Percentiles rank a stretch among this genome's conserved stretches.
Conservation (phyloP, 148 eudicot genomes). For the Fallopia convolvulus region DNA sequence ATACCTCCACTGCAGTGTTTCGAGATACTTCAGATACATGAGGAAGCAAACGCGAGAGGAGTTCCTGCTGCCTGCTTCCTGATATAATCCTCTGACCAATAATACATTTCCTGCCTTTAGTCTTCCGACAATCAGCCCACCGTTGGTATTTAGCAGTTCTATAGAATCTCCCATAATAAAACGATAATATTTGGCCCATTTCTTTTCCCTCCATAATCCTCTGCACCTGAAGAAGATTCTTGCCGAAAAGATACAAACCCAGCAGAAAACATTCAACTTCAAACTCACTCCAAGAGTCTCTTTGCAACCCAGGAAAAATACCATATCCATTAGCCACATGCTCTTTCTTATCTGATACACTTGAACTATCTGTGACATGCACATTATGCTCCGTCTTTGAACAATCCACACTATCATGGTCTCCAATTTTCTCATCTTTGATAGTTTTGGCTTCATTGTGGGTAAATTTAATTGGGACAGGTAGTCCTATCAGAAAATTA, state of each 20-base stretch:
- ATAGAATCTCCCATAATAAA: conserved; percentile 46
- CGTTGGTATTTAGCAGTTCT: conserved; percentile 29
- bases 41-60: conserved; percentile 40
- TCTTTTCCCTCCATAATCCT: conserved; percentile 22
- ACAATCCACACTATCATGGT: neutral
- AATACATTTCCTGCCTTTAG: conserved; percentile 32
- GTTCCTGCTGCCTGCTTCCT: conserved; percentile 51
- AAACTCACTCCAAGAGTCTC: conserved; percentile 22
- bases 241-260: conserved; percentile 21
- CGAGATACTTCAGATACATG: conserved; percentile 36
- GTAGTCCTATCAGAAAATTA: conserved; percentile 29
- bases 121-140: conserved; percentile 46
- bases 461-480: conserved; percentile 33
- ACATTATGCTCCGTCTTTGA: neutral
- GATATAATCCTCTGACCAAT: conserved; percentile 38
- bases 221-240: conserved; percentile 20
- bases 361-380: conserved; percentile 1
- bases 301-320: conserved; percentile 32
- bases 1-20: conserved; percentile 41
- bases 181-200: conserved; percentile 35
- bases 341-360: conserved; percentile 1
- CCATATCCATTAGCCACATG: conserved; percentile 11
- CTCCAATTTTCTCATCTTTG: conserved; percentile 11
- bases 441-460: conserved; percentile 8
- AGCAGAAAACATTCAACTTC: conserved; percentile 21